Evolutionary conservation across 1,284 basidiomycete species (phyloP).

Genomic region (Cryptococcus neoformans): DNA sequence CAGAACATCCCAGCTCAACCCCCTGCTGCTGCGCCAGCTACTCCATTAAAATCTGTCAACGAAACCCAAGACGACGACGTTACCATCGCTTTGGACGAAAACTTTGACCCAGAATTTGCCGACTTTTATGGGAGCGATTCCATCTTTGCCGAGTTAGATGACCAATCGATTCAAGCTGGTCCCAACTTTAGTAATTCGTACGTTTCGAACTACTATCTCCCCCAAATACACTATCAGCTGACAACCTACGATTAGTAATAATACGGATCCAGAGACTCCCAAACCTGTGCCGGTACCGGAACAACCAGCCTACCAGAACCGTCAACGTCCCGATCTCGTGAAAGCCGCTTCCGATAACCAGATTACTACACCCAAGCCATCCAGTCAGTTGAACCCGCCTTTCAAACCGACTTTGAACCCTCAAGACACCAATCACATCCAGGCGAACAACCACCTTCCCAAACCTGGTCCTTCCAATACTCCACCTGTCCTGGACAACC

Average conservation of each 20-base stretch:
- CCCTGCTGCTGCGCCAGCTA: slow-evolving; percentile 13
- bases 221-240: too few relatives aligned
- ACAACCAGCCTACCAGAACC: slow-evolving; percentile 34
- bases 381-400: background rate
- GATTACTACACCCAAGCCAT: background rate
- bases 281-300: slow-evolving; percentile 1
- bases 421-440: background rate
- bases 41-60: slow-evolving; percentile 26
- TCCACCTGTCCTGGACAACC: background rate
- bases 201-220: background rate
- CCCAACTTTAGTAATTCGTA: background rate
- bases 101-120: slow-evolving; percentile 32
- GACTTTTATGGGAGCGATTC: slow-evolving; percentile 28
- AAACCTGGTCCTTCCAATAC: background rate
- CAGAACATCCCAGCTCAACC: slow-evolving; percentile 4
- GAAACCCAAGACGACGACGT: slow-evolving; percentile 6
- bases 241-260: background rate
- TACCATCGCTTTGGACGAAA: slow-evolving; percentile 21
- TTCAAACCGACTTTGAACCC: background rate
- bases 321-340: slow-evolving; percentile 36
- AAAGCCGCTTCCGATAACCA: background rate
- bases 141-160: slow-evolving; percentile 25
- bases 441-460: too few relatives aligned
- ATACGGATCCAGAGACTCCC: background rate
- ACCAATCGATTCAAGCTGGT: slow-evolving; percentile 1